These are phyloP conservation scores for Erodium trifolium DNA, from an alignment of 441 rosid genomes.

Conservation along the genomic window DNA sequence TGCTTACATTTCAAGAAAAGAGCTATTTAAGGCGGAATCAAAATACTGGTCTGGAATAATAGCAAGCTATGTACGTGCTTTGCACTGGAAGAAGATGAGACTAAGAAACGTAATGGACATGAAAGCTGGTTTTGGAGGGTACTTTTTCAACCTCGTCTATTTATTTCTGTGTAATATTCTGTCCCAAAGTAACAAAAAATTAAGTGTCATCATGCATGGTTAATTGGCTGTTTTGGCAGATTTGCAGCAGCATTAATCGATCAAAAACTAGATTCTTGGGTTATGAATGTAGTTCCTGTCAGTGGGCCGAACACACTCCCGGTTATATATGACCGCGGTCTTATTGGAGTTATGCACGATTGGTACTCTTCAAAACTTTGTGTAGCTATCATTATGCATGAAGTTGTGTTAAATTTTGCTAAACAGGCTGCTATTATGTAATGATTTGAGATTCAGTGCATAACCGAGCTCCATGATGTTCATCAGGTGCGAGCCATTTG, in stretches of 20 bases:
- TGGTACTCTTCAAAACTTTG: conserved; percentile 46
- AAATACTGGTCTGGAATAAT: conserved; percentile 82
- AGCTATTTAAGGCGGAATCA: conserved; percentile 81
- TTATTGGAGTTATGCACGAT: conserved; percentile 89
- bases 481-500: conserved; percentile 90
- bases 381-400: not conserved
- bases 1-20: conserved; percentile 81
- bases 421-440: too few relatives aligned
- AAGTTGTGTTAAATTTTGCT: not conserved
- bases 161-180: not conserved
- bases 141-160: conserved; percentile 19
- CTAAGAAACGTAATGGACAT: conserved; percentile 88
- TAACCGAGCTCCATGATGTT: too few relatives aligned
- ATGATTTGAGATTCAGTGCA: too few relatives aligned
- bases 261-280: conserved; percentile 75
- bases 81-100: conserved; percentile 70
- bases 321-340: conserved; percentile 92
- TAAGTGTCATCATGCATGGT: too few relatives aligned
- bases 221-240: conserved; percentile 32
- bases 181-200: too few relatives aligned
- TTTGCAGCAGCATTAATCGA: conserved; percentile 83
- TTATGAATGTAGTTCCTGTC: conserved; percentile 83
- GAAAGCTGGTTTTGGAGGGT: conserved; percentile 37
- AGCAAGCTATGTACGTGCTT: conserved; percentile 56
- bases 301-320: conserved; percentile 90